These are phyloP conservation scores for Ophiobolus disseminans DNA, from an alignment of 2,329 filamentous ascomycete genomes.

Conservation along the genomic window DNA sequence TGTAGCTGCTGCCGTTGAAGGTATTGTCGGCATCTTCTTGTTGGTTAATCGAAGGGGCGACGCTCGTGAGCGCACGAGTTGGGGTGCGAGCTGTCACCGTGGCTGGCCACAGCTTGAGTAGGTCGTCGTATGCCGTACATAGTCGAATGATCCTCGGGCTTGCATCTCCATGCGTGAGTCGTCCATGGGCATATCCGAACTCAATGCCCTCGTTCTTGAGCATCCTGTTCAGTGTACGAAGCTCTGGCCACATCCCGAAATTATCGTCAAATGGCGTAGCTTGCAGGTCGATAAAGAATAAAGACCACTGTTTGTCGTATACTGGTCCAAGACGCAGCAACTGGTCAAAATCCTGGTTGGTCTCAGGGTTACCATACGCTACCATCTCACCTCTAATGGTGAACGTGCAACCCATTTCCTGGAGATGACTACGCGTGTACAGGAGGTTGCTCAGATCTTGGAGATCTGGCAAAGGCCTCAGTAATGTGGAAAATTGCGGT, in stretches of 20 bases:
- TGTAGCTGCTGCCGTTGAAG: background rate
- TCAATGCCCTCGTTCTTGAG: slow-evolving; percentile 14
- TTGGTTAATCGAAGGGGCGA: background rate
- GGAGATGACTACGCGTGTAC: slow-evolving; percentile 9
- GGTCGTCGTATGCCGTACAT: slow-evolving; percentile 8
- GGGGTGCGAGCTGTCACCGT: background rate
- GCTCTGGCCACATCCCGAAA: slow-evolving; percentile 2
- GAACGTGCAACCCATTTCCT: slow-evolving; percentile 14
- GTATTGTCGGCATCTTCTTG: background rate
- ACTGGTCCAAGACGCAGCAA: slow-evolving; percentile 14
- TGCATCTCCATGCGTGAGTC: slow-evolving; percentile 1
- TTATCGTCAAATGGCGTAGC: background rate
- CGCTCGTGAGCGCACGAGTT: background rate
- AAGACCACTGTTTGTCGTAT: slow-evolving; percentile 16
- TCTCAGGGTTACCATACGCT: slow-evolving; percentile 13
- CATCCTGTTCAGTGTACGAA: slow-evolving; percentile 8
- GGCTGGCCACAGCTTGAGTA: slow-evolving; percentile 4
- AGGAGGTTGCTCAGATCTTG: slow-evolving; percentile 3
- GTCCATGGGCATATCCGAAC: slow-evolving; percentile 9
- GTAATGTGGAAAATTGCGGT: background rate
- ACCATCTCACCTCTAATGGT: slow-evolving; percentile 9
- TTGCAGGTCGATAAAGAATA: slow-evolving; percentile 4
- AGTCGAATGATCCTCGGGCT: slow-evolving; percentile 4
- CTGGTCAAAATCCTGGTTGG: slow-evolving; percentile 7
- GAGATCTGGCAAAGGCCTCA: background rate